Base-by-base conservation (phyloP, 2,329 filamentous ascomycete species). In the Botrytis cinerea region DNA sequence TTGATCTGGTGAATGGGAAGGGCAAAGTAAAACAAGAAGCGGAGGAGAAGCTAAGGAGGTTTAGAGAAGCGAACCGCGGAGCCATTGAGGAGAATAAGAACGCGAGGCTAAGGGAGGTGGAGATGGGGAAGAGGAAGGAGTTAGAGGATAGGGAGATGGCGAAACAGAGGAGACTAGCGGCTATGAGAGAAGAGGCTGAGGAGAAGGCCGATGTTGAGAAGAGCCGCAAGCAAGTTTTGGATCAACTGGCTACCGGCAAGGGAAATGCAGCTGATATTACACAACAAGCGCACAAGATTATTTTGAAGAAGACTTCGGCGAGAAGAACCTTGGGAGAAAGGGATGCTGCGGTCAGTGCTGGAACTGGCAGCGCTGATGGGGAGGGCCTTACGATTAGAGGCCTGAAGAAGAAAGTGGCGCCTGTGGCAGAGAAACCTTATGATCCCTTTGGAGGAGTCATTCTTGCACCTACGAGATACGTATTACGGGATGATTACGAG, bases 401-500 rank as follows among this genome's bases (percentile, higher is more conserved):
- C 2, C 87, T 98, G 73, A 94, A 93, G 82, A 91, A 87, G 78
- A 86, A 82, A 78, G 84, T 87, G 73, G 86, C 86, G 3, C 87
- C 88, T 1, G 87, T 88, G 51, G 88, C 88, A 9, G 90, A 94
- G 78, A 90, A 90, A 73, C 91, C 93, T 0, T 98, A 97, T 83
- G 94, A 98, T 84, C 92, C 95, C 0, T 97, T 96, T 80, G 94
- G 90, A 57, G 96, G 94, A 0, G 84, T 95, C 75, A 83, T 88
- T 64, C 88, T 95, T 70, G 86, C 86, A 38, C 89, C 90, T 35
- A 86, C 91, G 77, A 91, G 95, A 78, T 95, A 93, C 80, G 85
- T 87, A 16, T 80, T 97, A 54, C 88, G 90, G 76, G 87, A 89
- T 68, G 84, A 87, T 60, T 97, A 98, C 82, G 88, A 90, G 60